Evolutionary conservation across 108 stramenopile species (phyloP), one percentile per base, ranked within the genome.

Genomic region (Phaeodactylum tricornutum): DNA sequence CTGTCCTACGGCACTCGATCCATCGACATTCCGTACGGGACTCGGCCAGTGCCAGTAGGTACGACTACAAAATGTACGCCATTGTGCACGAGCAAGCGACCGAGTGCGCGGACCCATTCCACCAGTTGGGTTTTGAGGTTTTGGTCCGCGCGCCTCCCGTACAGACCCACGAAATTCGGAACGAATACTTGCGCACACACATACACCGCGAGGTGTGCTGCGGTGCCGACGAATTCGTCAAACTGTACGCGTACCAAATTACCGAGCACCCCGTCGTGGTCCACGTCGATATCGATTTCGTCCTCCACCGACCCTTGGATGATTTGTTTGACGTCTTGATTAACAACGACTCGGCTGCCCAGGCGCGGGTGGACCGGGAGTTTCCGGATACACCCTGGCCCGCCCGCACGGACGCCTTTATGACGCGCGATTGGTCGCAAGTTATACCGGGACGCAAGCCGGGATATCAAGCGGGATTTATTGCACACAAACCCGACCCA

Each of bases 281-380:
- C 24, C 50, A 65, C 21, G 5, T 38, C 19, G 64, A 62, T 47
- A 54, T 64, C 1, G 71, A 76, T 37, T 67, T 76, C 43, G 59
- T 55, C 33, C 59, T 60, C 14, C 38, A 31, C 11, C 16, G 39
- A 37, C 75, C 75, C 2, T 69, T 76, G 75, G 71, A 72, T 48
- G 54, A 65, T 42, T 48, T 76, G 40, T 72, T 47, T 38, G 75
- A 76, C 53, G 66, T 67, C 28, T 69, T 76, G 49, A 9, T 76
- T 4, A 37, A 62, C 23, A 47, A 49, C 9, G 42, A 29, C 7
- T 23, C 36, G 0, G 47, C 21, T 19, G 71, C 70, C 9, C 20
- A 71, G 19, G 23, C 1, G 2, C 32, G 19, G 17, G 29, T 76
- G 3, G 54, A 50, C 15, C 0, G 62, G 50, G 63, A 76, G 37